Evolutionary conservation across 495 filamentous ascomycete species (phyloP).

Genomic region (Talaromyces proteolyticus): DNA sequence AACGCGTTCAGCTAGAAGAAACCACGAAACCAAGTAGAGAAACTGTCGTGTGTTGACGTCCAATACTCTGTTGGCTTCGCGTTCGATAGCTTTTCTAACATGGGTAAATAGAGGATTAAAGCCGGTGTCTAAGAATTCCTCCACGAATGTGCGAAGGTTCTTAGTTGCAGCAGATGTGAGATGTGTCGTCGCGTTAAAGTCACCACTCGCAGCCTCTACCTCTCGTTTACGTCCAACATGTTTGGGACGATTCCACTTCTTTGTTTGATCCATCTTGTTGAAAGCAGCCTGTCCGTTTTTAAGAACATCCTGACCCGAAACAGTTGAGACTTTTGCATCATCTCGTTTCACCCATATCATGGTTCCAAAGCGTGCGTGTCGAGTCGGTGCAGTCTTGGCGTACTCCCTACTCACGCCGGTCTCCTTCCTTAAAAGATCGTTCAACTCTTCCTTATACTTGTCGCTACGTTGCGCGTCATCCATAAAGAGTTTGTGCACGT

Average conservation of each 20-base stretch:
- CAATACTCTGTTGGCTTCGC: slow-evolving; percentile 79
- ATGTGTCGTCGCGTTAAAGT: slow-evolving; percentile 67
- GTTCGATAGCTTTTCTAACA: slow-evolving; percentile 81
- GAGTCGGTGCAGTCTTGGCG: slow-evolving; percentile 71
- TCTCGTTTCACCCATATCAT: slow-evolving; percentile 96
- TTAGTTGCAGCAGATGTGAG: slow-evolving; percentile 63
- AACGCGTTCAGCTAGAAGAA: slow-evolving; percentile 80
- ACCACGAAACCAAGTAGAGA: slow-evolving; percentile 93
- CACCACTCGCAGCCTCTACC: slow-evolving; percentile 53
- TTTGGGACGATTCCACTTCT: slow-evolving; percentile 81
- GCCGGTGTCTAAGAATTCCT: slow-evolving; percentile 89
- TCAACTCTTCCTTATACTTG: slow-evolving; percentile 67
- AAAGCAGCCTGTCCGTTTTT: slow-evolving; percentile 66
- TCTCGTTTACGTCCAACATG: slow-evolving; percentile 53
- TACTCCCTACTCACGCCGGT: slow-evolving; percentile 72
- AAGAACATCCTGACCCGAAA: slow-evolving; percentile 82
- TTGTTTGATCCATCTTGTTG: slow-evolving; percentile 82
- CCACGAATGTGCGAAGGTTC: slow-evolving; percentile 75
- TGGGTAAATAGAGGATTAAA: slow-evolving; percentile 93
- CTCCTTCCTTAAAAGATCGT: slow-evolving; percentile 69
- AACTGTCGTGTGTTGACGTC: slow-evolving; percentile 71
- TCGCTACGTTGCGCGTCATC: slow-evolving; percentile 61
- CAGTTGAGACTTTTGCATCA: slow-evolving; percentile 71
- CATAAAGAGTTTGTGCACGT: slow-evolving; percentile 82
- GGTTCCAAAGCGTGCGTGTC: slow-evolving; percentile 92